These are phyloP conservation scores for Cladosporium phlei DNA, from an alignment of 2,329 filamentous ascomycete species.

Conservation along the genomic window DNA sequence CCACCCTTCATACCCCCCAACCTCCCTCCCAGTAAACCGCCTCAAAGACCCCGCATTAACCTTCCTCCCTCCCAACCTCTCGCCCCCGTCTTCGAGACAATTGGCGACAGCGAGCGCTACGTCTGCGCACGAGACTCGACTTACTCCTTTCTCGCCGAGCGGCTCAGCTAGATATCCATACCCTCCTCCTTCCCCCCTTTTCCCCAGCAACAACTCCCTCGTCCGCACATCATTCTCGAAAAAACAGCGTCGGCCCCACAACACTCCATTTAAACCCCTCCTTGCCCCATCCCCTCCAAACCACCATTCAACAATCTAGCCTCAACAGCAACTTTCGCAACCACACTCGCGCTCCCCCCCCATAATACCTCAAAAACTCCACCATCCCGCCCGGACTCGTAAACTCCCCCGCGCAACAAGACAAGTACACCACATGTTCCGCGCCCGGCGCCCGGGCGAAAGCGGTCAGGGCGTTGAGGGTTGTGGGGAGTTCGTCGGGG, in stretches of 20 bases:
- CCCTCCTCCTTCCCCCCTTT: too few relatives aligned
- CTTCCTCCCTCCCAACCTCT: conserved; percentile 1
- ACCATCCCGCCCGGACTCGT: not conserved
- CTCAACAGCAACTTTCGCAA: conserved; percentile 4
- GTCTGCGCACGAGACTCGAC: not conserved
- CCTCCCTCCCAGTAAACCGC: conserved; percentile 2
- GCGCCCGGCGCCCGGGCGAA: conserved; percentile 37
- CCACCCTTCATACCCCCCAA: too few relatives aligned
- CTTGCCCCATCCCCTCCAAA: not conserved
- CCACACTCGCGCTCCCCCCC: not conserved
- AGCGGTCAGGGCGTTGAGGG: conserved; percentile 53
- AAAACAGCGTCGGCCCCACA: conserved; percentile 8
- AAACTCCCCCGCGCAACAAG: conserved; percentile 3
- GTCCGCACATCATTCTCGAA: conserved; percentile 8
- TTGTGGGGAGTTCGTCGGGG: conserved; percentile 2
- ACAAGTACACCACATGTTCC: conserved; percentile 36
- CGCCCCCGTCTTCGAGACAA: not conserved
- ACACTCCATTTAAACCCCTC: conserved; percentile 4
- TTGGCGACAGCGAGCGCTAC: conserved; percentile 3
- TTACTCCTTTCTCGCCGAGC: conserved; percentile 14
- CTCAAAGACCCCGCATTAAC: conserved; percentile 8
- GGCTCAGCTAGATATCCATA: conserved; percentile 18
- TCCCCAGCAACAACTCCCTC: not conserved
- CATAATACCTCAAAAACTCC: not conserved
- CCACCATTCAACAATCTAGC: too few relatives aligned